These are phyloP conservation scores for Umbelopsis sp. DNA, from an alignment of 371 early-diverging fungal genomes.

Conservation along the genomic window DNA sequence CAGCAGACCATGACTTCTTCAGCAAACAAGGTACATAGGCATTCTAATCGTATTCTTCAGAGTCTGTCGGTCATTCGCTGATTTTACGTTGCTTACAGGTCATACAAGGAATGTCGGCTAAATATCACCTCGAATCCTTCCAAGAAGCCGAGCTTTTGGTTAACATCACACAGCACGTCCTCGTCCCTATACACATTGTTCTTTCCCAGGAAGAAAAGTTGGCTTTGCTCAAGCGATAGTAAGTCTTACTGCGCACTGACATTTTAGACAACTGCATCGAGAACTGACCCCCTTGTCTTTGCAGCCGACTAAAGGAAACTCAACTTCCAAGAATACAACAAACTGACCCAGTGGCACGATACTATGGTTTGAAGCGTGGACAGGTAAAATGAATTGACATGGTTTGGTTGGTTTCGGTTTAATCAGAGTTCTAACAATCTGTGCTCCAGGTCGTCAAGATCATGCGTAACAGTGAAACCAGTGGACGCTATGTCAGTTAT, in stretches of 20 bases:
- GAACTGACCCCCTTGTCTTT: neutral
- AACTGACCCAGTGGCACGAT: constrained; percentile 95
- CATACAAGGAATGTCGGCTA: constrained; percentile 67
- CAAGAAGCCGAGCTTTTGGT: constrained; percentile 95
- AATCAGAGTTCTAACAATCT: neutral
- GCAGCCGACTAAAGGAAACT: constrained; percentile 90
- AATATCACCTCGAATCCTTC: constrained; percentile 93
- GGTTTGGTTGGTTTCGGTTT: neutral
- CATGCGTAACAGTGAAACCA: constrained; percentile 95
- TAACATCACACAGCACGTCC: constrained; percentile 97
- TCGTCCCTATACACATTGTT: constrained; percentile 97
- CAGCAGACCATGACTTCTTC: constrained; percentile 84
- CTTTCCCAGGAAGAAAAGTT: constrained; percentile 91
- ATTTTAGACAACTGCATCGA: neutral
- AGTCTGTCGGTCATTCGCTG: too few species aligned
- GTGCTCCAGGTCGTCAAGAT: constrained; percentile 87
- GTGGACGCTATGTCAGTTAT: constrained; percentile 96
- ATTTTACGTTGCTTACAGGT: constrained; percentile 37
- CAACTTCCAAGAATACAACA: constrained; percentile 96
- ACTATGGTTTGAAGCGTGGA: constrained; percentile 96
- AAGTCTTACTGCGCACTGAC: constrained; percentile 33
- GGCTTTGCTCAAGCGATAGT: constrained; percentile 91
- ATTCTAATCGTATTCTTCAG: neutral
- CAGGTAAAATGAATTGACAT: constrained; percentile 57
- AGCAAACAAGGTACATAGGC: constrained; percentile 77